These are phyloP conservation scores for Sechiopsis laciniata DNA, from an alignment of 306 rosid species.

Conservation along the genomic window DNA sequence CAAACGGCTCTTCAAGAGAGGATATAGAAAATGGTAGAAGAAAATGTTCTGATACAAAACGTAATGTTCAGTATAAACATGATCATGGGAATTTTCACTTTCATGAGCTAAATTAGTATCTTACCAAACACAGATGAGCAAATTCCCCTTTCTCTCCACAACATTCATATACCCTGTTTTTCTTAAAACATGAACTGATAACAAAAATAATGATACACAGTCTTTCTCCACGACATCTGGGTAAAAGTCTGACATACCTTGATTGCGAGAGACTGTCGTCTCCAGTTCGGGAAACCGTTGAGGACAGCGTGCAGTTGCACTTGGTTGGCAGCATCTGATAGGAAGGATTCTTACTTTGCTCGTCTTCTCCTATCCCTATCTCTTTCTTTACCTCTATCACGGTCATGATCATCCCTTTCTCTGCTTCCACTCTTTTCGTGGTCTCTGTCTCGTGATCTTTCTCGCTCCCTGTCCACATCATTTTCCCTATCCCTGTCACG, in stretches of 20 bases:
- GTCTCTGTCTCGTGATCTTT: slow-evolving; percentile 51
- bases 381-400: slow-evolving; percentile 57
- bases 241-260: background rate
- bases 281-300: background rate
- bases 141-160: slow-evolving; percentile 12
- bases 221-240: background rate
- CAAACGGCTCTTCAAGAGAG: background rate
- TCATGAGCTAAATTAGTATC: slow-evolving; percentile 2
- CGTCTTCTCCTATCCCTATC: slow-evolving; percentile 52
- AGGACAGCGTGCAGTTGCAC: background rate
- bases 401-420: slow-evolving; percentile 80
- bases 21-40: background rate
- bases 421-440: slow-evolving; percentile 87
- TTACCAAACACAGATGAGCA: slow-evolving; percentile 11
- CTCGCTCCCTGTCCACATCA: slow-evolving; percentile 55
- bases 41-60: slow-evolving; percentile 10
- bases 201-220: background rate
- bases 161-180: slow-evolving; percentile 9
- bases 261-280: background rate
- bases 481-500: slow-evolving; percentile 72
- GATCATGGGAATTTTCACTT: slow-evolving; percentile 15
- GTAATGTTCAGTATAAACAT: background rate
- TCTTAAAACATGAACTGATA: slow-evolving; percentile 1
- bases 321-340: background rate
- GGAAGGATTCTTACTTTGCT: slow-evolving; percentile 33